A percentile compares a stretch with the other conserved stretches of the same genome.
These are phyloP conservation scores for Leishmania braziliensis DNA, from an alignment of 208 protist genomes.

Conservation along the genomic window DNA sequence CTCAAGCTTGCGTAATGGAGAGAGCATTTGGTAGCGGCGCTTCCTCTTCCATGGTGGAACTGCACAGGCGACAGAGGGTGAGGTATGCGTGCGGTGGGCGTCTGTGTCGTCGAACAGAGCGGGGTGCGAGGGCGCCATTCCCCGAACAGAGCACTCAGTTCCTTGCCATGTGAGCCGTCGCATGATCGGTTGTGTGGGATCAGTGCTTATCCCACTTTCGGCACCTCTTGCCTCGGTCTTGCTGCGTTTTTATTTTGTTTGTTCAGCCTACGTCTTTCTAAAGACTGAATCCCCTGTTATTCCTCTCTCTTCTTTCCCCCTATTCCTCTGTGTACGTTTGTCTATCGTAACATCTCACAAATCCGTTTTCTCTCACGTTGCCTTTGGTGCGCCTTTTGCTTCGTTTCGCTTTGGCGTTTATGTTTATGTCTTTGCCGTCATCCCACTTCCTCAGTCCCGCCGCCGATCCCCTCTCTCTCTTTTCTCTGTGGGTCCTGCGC, in stretches of 20 bases:
- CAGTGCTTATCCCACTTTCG: too few relatives aligned
- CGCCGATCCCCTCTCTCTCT: slow-evolving; percentile 9
- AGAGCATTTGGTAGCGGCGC: slow-evolving; percentile 24
- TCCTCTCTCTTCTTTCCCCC: not conserved
- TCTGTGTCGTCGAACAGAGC: not conserved
- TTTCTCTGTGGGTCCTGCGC: not conserved
- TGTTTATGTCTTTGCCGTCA: not conserved
- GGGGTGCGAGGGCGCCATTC: not conserved
- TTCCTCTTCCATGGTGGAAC: not conserved
- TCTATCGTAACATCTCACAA: not conserved
- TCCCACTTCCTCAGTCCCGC: not conserved
- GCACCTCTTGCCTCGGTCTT: not conserved
- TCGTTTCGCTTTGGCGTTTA: slow-evolving; percentile 1
- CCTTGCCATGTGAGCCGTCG: not conserved
- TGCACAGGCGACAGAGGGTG: not conserved
- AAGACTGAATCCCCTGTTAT: slow-evolving; percentile 11
- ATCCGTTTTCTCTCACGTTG: slow-evolving; percentile 1
- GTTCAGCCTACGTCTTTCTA: slow-evolving; percentile 20
- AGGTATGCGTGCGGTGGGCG: not conserved
- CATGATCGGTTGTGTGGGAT: not conserved
- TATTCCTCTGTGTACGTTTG: slow-evolving; percentile 4
- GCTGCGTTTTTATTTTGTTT: slow-evolving; percentile 15
- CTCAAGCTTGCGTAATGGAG: slow-evolving; percentile 16
- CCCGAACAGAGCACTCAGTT: not conserved
- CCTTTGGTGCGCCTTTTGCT: slow-evolving; percentile 7